phyloP scores from a whole-genome alignment of 176 grass and related monocot genomes.

The Oryza meyeriana region DNA sequence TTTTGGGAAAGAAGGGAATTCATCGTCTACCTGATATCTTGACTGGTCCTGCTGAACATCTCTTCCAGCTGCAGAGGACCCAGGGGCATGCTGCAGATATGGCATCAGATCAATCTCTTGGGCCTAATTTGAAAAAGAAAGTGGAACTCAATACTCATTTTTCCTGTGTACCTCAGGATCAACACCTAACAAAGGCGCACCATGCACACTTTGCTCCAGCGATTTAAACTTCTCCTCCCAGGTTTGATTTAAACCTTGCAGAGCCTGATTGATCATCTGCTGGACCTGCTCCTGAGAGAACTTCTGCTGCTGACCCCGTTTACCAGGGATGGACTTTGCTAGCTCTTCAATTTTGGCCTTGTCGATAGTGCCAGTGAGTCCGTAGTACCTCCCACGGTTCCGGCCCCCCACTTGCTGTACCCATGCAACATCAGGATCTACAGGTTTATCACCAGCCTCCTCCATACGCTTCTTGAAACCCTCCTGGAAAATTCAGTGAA shows the following conservation, averaged over 20 bases:
- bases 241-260: constrained; percentile 36
- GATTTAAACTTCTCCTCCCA: constrained; percentile 46
- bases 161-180: constrained; percentile 24
- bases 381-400: constrained; percentile 39
- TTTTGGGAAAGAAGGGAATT: background rate
- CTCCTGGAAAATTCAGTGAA: constrained; percentile 30
- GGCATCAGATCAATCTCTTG: constrained; percentile 17
- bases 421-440: constrained; percentile 34
- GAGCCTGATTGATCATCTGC: constrained; percentile 35
- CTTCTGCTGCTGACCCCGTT: background rate
- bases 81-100: constrained; percentile 21
- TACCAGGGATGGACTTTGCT: constrained; percentile 30
- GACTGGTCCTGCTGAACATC: background rate
- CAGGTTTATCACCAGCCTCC: constrained; percentile 17
- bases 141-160: background rate
- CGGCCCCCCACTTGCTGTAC: constrained; percentile 13
- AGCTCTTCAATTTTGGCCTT: constrained; percentile 26
- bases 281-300: constrained; percentile 36
- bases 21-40: background rate
- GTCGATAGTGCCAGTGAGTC: constrained; percentile 35
- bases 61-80: constrained; percentile 16
- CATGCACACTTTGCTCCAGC: constrained; percentile 24
- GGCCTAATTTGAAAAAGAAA: background rate
- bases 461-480: constrained; percentile 39
- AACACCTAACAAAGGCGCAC: constrained; percentile 1